Evolutionary conservation across 768 basidiomycete genomes (phyloP), one percentile per base, ranked within the genome.

Genomic region (Cubamyces sp.): DNA sequence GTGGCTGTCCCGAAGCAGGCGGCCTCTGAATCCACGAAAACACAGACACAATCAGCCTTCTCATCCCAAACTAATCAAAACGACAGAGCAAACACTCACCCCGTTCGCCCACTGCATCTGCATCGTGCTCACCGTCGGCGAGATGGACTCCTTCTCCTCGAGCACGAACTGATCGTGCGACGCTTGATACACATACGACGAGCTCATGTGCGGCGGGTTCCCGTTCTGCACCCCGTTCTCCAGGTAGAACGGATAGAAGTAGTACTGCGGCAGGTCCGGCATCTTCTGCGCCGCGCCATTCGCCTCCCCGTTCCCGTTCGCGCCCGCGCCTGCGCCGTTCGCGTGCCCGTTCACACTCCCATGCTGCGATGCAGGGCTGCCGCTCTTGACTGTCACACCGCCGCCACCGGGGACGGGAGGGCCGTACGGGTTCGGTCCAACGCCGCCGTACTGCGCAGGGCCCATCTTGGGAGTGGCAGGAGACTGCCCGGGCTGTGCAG

Each of bases 231-330:
- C 54, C 60, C 68, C 64, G 62, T 59, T 75, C 65, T 91, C 89
- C 0, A 89, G 86, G 68, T 81, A 91, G 77, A 91, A 90, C 0
- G 91, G 91, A 68, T 90, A 93, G 75, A 93, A 92, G 46, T 91
- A 73, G 30, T 80, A 82, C 6, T 82, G 76, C 1, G 90, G 89
- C 46, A 92, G 79, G 19, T 92, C 89, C 1, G 84, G 86, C 39
- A 92, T 81, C 54, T 71, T 70, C 62, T 68, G 69, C 56, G 68
- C 69, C 18, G 18, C 49, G 40, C 45, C 60, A 41, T 58, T 34
- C 58, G 51, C 64, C 57, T 63, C 21, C 47, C 34, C 46, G 56
- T 53, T 41, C 30, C 46, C 46, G 46, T 25, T n/a, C 49, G 28
- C 25, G 14, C 5, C 11, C 45, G 15, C 55, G 48, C 28, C 28